Evolutionary conservation across 2,329 filamentous ascomycete species (phyloP), one percentile per base, ranked within the genome.

Genomic region (Colletotrichum siamense): DNA sequence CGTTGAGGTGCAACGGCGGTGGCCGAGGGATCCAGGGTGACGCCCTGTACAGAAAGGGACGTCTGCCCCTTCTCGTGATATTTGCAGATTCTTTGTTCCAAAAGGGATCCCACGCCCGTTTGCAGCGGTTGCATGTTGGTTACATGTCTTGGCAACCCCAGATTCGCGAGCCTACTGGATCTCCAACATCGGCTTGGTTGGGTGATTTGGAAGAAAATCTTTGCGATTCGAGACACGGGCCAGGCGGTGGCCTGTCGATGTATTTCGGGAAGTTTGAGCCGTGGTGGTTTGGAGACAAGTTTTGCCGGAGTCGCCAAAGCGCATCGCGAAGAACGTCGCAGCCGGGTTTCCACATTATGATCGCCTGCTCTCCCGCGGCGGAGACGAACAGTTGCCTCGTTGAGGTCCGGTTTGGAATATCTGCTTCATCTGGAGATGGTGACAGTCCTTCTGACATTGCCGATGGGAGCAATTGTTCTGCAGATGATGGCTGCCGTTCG

Each of bases 121-220:
- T 64, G 34, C 55, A 52, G 67, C 44, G 64, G 44, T 69, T 61
- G 64, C 64, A 69, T 32, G 39, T 61, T 68, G 70, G 44, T 73
- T 73, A 76, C 63, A 67, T 32, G 57, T 49, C 57, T 69, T 73
- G 70, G 44, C 69, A 76, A 26, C 64, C 69, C 69, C 70, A n/a
- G 63, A 49, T 73, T 73, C 44, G n/a, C 49, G 52, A 34, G 55
- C 49, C 62, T 32, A 32, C 36, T 63, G 59, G 66, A 52, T 49
- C 55, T 64, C 30, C 32, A 24, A 52, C 63, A 73, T 76, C 64
- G 64, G 28, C 28, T 73, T 52, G n/a, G 69, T 73, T 49, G n/a
- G 69, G 13, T 52, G 34, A 39, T 68, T 69, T 65, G 69, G 57
- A 65, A 64, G 62, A 52, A 52, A 57, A 8, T 34, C 57, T 73